Conservation (phyloP, 2,329 filamentous ascomycete species). For the Tolypocladium sp. region DNA sequence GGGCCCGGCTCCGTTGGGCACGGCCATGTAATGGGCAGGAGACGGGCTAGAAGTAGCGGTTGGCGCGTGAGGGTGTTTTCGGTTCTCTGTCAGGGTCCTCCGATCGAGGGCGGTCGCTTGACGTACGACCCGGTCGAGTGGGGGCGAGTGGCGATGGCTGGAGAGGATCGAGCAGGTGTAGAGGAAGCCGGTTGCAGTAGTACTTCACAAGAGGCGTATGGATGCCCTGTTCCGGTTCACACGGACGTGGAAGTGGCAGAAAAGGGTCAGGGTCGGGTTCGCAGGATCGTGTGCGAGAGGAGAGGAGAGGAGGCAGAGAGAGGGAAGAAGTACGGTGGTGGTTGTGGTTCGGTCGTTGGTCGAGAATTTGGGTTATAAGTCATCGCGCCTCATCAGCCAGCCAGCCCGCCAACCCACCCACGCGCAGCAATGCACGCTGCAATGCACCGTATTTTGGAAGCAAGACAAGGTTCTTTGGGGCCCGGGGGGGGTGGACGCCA, state of each 20-base stretch:
- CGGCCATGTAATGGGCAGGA: conserved; percentile 15
- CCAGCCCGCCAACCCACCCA: background rate
- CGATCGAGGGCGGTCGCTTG: background rate
- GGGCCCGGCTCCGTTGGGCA: conserved; percentile 15
- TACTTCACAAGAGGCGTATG: background rate
- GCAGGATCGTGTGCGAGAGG: background rate
- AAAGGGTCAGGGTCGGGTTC: background rate
- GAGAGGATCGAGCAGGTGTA: background rate
- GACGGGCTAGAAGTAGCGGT: background rate
- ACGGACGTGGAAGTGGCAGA: background rate
- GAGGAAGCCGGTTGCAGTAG: background rate
- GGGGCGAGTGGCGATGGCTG: background rate
- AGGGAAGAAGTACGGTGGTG: background rate
- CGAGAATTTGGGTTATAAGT: conserved; percentile 2
- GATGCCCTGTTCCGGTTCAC: background rate
- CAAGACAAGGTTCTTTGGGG: background rate
- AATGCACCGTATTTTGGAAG: background rate
- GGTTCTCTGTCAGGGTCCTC: background rate
- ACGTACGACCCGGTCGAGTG: background rate
- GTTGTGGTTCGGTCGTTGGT: background rate
- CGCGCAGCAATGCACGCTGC: background rate
- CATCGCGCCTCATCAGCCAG: background rate
- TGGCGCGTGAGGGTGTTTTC: background rate
- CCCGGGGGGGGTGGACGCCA: background rate
- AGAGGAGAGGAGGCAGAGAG: background rate